Evolutionary conservation across 257 asterid species (phyloP).

Genomic region (Solanum bukasovii): DNA sequence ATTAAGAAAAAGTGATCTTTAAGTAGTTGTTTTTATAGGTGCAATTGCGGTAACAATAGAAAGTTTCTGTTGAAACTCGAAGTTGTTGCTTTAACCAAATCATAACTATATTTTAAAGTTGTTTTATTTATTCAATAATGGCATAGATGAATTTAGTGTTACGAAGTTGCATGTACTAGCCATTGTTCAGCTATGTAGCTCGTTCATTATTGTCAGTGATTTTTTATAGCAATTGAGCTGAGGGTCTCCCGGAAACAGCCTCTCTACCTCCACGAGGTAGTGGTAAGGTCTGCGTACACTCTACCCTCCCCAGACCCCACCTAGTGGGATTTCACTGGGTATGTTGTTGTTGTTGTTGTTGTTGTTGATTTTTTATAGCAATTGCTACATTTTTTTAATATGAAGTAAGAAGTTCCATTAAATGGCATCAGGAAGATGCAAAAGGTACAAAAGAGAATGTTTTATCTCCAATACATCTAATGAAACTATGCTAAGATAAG

Average conservation of each 20-base stretch:
- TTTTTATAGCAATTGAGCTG: neutral
- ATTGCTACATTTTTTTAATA: neutral
- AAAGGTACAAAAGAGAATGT: neutral
- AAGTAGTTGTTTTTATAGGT: neutral
- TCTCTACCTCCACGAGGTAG: no score
- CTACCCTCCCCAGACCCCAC: no score
- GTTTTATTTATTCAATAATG: neutral
- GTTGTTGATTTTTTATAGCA: neutral
- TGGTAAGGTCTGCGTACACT: no score
- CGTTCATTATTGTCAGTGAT: neutral
- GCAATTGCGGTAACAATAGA: neutral
- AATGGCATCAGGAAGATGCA: neutral
- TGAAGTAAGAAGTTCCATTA: neutral
- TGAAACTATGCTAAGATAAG: neutral
- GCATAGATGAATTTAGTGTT: neutral
- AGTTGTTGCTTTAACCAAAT: neutral
- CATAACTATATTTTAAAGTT: neutral
- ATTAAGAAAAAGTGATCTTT: neutral
- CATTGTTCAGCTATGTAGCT: neutral
- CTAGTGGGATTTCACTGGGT: no score
- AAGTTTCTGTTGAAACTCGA: neutral
- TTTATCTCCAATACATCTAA: neutral
- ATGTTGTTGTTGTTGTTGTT: no score
- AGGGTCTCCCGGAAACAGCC: no score
- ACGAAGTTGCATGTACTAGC: neutral